Conservation (phyloP, 768 basidiomycete genomes). For the Candolleomyces aberdarensis region DNA sequence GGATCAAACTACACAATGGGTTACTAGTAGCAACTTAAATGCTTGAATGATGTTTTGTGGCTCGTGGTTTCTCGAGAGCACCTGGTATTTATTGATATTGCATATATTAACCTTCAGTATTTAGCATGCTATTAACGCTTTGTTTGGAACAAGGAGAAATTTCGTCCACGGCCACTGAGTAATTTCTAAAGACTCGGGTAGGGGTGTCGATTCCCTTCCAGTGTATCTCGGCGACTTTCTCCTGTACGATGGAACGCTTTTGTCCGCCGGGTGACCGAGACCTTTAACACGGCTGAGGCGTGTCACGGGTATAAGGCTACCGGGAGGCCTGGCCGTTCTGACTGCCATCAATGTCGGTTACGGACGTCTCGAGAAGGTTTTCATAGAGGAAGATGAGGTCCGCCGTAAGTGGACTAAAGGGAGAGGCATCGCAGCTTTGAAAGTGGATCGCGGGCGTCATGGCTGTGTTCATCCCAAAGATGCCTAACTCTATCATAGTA, state of each 20-base stretch:
- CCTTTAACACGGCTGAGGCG: not conserved
- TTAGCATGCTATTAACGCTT: too few relatives aligned
- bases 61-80: not conserved
- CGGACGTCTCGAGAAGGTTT: not conserved
- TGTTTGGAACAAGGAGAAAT: too few relatives aligned
- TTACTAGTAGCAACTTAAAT: not conserved
- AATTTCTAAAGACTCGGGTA: not conserved
- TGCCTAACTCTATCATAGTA: too few relatives aligned
- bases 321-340: not conserved
- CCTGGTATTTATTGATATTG: too few relatives aligned
- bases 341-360: not conserved
- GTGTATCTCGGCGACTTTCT: not conserved
- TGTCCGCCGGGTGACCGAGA: not conserved
- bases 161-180: too few relatives aligned
- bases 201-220: not conserved
- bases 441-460: too few relatives aligned
- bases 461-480: too few relatives aligned
- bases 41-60: not conserved
- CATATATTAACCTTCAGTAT: too few relatives aligned
- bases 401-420: not conserved
- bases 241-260: too few relatives aligned
- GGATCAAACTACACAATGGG: constrained; percentile 28
- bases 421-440: too few relatives aligned
- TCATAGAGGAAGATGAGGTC: constrained; percentile 15
- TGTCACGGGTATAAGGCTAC: not conserved